These are phyloP conservation scores for Cyclotella kingstonii DNA, from an alignment of 108 stramenopile genomes.

Conservation along the genomic window DNA sequence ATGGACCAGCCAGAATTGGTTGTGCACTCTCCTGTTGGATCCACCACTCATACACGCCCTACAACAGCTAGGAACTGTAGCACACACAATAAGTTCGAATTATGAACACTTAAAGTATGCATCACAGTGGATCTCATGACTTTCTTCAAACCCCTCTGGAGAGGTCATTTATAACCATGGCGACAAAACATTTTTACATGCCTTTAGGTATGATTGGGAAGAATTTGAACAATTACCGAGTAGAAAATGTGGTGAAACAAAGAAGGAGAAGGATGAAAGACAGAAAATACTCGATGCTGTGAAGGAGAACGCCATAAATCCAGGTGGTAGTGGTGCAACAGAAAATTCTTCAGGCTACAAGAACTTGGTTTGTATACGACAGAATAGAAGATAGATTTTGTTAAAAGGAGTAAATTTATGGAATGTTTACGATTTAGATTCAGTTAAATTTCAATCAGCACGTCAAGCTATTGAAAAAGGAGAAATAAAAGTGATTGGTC, in stretches of 20 bases:
- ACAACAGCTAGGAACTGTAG: slow-evolving; percentile 53
- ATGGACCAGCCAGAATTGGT: slow-evolving; percentile 47
- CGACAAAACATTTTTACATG: slow-evolving; percentile 19
- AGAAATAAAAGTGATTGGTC: no score
- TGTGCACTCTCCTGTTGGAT: slow-evolving; percentile 77
- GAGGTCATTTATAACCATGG: slow-evolving; percentile 29
- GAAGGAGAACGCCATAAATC: no score
- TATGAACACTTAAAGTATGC: slow-evolving; percentile 86
- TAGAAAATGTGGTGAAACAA: slow-evolving; percentile 22
- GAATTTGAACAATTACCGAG: slow-evolving; percentile 29
- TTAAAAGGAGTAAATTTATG: slow-evolving; percentile 33
- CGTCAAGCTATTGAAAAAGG: no score
- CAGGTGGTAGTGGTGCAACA: no score
- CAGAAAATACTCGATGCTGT: slow-evolving; percentile 23
- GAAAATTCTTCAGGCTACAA: slow-evolving; percentile 14
- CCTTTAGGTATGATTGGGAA: slow-evolving; percentile 28
- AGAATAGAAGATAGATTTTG: slow-evolving; percentile 23
- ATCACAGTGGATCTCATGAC: slow-evolving; percentile 52
- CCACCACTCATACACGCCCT: slow-evolving; percentile 43
- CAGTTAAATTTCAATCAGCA: background rate
- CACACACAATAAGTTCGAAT: slow-evolving; percentile 72
- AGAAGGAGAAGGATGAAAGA: slow-evolving; percentile 19
- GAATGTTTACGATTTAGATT: slow-evolving; percentile 19
- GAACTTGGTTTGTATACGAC: slow-evolving; percentile 21
- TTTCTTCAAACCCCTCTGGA: slow-evolving; percentile 22